Conservation (phyloP, 495 filamentous ascomycete species). For the Trichoderma erinaceum region DNA sequence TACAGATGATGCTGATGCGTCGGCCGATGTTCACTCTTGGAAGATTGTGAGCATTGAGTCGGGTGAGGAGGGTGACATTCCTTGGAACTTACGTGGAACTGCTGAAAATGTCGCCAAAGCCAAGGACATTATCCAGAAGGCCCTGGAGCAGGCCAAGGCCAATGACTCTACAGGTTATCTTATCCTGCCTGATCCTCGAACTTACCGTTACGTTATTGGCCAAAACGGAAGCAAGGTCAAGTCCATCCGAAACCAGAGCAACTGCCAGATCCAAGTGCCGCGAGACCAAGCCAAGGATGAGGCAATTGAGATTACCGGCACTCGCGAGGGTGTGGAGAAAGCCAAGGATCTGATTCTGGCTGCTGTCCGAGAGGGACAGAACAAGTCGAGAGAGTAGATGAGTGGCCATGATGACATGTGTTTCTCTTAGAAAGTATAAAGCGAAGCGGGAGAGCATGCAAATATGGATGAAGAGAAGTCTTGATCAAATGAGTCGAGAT, state of each 20-base stretch:
- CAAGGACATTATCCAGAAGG: slow-evolving; percentile 60
- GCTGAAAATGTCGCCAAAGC: slow-evolving; percentile 72
- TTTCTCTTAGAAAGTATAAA: background rate
- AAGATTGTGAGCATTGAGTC: slow-evolving; percentile 58
- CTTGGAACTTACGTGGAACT: slow-evolving; percentile 81
- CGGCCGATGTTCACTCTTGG: slow-evolving; percentile 68
- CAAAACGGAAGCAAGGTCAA: slow-evolving; percentile 87
- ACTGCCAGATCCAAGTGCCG: slow-evolving; percentile 87
- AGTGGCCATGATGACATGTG: background rate
- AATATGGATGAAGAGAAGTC: background rate
- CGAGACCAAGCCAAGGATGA: slow-evolving; percentile 69
- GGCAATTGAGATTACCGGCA: slow-evolving; percentile 82
- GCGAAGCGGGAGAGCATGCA: background rate
- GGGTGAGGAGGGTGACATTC: slow-evolving; percentile 66
- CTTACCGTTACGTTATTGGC: slow-evolving; percentile 86
- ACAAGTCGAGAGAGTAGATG: slow-evolving; percentile 15
- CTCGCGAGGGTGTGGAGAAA: slow-evolving; percentile 72
- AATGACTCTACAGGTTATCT: slow-evolving; percentile 77
- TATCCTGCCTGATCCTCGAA: slow-evolving; percentile 79
- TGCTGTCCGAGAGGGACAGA: slow-evolving; percentile 55
- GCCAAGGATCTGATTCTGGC: slow-evolving; percentile 84
- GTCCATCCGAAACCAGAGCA: slow-evolving; percentile 82
- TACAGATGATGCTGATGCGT: slow-evolving; percentile 66
- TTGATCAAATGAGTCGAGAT: background rate
- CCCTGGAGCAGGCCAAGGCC: slow-evolving; percentile 64